A percentile compares a stretch with the other conserved stretches of the same genome.
phyloP scores from a whole-genome alignment of 345 rosid species.

The Citrus australasica region DNA sequence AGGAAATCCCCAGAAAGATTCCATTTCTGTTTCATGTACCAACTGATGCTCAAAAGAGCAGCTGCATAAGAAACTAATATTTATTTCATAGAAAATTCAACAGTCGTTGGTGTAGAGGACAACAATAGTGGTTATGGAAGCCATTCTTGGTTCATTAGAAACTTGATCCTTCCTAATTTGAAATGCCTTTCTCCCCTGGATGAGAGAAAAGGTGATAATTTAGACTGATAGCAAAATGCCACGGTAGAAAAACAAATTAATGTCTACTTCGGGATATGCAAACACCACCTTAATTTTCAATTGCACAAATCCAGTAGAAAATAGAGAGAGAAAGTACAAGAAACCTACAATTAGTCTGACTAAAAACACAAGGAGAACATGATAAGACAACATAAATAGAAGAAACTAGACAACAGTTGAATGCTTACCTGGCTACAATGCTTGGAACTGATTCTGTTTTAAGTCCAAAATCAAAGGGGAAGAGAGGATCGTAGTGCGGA shows the following conservation, averaged over 20 bases:
- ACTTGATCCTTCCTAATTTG: background rate
- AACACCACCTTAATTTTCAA: background rate
- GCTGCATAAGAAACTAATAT: background rate
- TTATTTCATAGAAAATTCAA: background rate
- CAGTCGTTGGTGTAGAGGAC: background rate
- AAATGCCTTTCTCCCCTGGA: too few relatives aligned
- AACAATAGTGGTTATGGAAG: background rate
- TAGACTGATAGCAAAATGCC: background rate
- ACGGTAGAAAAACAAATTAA: background rate
- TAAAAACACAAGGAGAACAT: background rate
- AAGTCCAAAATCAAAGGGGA: constrained; percentile 77
- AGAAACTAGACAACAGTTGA: background rate
- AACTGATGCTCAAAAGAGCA: background rate
- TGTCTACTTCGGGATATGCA: background rate
- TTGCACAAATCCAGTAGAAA: background rate
- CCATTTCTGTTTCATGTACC: background rate
- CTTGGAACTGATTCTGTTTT: constrained; percentile 59
- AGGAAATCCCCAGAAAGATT: background rate
- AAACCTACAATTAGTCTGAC: background rate
- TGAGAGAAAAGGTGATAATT: background rate
- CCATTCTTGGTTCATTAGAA: background rate
- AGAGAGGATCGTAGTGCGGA: constrained; percentile 74
- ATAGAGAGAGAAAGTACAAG: background rate
- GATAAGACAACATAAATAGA: background rate
- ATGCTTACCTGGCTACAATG: constrained; percentile 52